phyloP scores from a whole-genome alignment of 192 early-diverging fungal genomes.

The Linnemannia schmuckeri region DNA sequence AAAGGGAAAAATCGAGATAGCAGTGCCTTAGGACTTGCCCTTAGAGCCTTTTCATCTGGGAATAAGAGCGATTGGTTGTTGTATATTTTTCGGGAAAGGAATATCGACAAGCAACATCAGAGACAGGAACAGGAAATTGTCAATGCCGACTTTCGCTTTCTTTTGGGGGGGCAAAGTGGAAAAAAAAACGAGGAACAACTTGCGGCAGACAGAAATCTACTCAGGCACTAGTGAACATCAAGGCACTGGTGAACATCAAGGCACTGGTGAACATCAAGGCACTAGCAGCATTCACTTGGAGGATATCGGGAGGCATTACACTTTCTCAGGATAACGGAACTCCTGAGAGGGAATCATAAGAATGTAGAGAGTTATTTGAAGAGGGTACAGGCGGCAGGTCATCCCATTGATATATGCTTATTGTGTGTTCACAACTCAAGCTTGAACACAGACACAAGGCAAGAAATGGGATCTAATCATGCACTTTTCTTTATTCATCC shows the following conservation, averaged over 20 bases:
- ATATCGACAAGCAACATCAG: not conserved
- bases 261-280: too few species aligned
- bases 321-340: not conserved
- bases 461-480: slow-evolving; percentile 19
- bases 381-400: not conserved
- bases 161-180: not conserved
- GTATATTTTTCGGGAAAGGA: not conserved
- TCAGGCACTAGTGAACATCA: not conserved
- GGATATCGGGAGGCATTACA: not conserved
- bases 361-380: not conserved
- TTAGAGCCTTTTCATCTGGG: slow-evolving; percentile 1
- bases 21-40: not conserved
- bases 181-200: not conserved
- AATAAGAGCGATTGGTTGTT: not conserved
- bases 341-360: not conserved
- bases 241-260: too few species aligned
- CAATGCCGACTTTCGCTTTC: not conserved
- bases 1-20: not conserved
- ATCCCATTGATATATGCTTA: not conserved
- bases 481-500: not conserved
- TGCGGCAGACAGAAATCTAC: not conserved
- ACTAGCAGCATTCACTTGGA: not conserved
- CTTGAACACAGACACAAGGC: too few species aligned
- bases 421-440: slow-evolving; percentile 2
- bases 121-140: not conserved